Evolutionary conservation across 192 early-diverging fungal genomes (phyloP).

Genomic region (Mortierella claussenii): DNA sequence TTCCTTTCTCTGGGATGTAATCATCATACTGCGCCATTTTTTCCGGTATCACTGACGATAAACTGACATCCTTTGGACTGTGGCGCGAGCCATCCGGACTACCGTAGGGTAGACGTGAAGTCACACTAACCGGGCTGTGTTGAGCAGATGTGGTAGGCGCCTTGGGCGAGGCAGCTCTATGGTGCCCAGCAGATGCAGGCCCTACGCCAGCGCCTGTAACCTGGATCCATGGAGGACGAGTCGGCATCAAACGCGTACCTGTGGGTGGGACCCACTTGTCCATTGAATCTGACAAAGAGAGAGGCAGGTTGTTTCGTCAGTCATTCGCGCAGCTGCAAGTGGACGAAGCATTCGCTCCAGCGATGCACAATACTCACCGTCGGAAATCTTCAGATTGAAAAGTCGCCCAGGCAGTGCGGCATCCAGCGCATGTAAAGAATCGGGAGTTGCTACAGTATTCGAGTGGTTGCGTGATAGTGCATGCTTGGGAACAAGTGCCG

Average conservation of each 20-base stretch:
- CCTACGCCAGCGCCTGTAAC: no score
- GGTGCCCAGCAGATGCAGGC: no score
- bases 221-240: not conserved
- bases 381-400: not conserved
- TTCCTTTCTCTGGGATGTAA: slow-evolving; percentile 15
- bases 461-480: not conserved
- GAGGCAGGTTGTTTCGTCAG: no score
- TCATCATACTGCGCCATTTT: not conserved
- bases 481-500: slow-evolving; percentile 4
- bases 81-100: no score
- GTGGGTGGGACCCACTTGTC: no score
- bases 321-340: no score
- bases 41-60: slow-evolving; percentile 7
- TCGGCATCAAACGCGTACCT: no score
- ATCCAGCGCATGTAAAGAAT: not conserved
- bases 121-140: not conserved
- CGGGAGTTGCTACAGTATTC: not conserved
- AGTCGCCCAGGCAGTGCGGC: not conserved
- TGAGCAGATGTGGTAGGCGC: not conserved
- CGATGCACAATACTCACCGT: not conserved
- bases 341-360: no score
- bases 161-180: slow-evolving; percentile 10
- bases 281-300: no score
- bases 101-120: no score
- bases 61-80: slow-evolving; percentile 1